These are phyloP conservation scores for Monosporascus sp. DNA, from an alignment of 2,329 filamentous ascomycete genomes.

Conservation along the genomic window DNA sequence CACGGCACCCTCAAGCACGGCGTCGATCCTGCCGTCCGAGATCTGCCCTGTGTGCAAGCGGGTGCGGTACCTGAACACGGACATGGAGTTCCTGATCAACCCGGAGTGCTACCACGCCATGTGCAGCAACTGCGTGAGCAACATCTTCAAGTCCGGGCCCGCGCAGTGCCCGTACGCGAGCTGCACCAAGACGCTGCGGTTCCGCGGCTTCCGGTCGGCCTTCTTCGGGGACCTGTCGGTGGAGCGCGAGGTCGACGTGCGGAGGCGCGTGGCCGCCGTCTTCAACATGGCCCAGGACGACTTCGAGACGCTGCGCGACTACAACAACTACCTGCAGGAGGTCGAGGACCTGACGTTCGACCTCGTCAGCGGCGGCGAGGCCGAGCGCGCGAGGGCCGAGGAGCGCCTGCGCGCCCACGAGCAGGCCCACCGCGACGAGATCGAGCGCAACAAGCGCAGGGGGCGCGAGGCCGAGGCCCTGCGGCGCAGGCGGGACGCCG, in stretches of 20 bases:
- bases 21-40: slow-evolving; percentile 45
- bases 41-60: slow-evolving; percentile 98
- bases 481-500: slow-evolving; percentile 49
- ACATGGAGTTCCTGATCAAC: slow-evolving; percentile 94
- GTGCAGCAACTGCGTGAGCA: slow-evolving; percentile 93
- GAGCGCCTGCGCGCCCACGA: slow-evolving; percentile 56
- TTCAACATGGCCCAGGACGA: slow-evolving; percentile 90
- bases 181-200: slow-evolving; percentile 81
- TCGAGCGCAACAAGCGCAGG: slow-evolving; percentile 54
- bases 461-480: slow-evolving; percentile 52
- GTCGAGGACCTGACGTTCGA: slow-evolving; percentile 90
- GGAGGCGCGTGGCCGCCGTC: slow-evolving; percentile 69
- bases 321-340: slow-evolving; percentile 91
- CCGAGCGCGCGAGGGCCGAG: slow-evolving; percentile 49
- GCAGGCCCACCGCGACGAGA: slow-evolving; percentile 63
- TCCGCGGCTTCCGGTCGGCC: slow-evolving; percentile 76
- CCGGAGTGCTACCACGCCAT: slow-evolving; percentile 99
- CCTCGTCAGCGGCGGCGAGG: slow-evolving; percentile 66
- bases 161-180: slow-evolving; percentile 88
- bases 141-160: slow-evolving; percentile 87
- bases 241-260: slow-evolving; percentile 90
- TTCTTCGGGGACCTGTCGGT: slow-evolving; percentile 86
- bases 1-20: slow-evolving; percentile 18
- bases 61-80: slow-evolving; percentile 87
- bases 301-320: slow-evolving; percentile 77